Conservation (phyloP, 257 asterid species). For the Marsdenia floribunda region DNA sequence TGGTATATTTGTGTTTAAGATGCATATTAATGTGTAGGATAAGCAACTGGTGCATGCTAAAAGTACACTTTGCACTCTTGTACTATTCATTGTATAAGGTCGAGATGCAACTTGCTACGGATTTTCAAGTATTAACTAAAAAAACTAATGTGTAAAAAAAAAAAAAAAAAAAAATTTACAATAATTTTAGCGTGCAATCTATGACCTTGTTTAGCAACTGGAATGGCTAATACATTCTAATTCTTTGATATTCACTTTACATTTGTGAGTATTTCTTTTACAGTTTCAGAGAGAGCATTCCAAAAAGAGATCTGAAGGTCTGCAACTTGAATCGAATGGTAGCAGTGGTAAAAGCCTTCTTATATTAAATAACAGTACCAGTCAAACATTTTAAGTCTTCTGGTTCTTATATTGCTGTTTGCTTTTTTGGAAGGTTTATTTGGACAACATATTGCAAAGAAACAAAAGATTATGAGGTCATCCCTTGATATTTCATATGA, state of each 20-base stretch:
- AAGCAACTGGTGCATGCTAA: background rate
- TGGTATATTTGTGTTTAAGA: background rate
- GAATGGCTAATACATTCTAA: background rate
- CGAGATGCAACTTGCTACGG: background rate
- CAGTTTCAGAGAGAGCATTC: constrained; percentile 60
- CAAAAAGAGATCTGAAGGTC: constrained; percentile 61
- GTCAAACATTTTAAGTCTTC: constrained; percentile 15
- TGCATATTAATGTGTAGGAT: background rate
- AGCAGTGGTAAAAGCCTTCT: constrained; percentile 45
- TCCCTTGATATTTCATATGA: constrained; percentile 68
- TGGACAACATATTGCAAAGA: constrained; percentile 68
- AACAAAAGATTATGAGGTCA: constrained; percentile 69
- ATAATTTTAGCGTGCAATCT: background rate
- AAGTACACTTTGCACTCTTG: background rate
- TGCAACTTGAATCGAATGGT: constrained; percentile 67
- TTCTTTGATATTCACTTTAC: background rate
- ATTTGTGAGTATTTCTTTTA: background rate
- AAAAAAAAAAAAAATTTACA: too few relatives aligned
- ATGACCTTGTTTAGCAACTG: background rate
- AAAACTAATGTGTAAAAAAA: too few relatives aligned
- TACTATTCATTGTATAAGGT: background rate
- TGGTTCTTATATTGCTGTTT: constrained; percentile 14
- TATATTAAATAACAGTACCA: constrained; percentile 11
- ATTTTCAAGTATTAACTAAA: background rate
- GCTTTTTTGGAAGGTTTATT: constrained; percentile 55